Evolutionary conservation across 1,139 yeast genomes (phyloP).

Genomic region (Suhomyces guaymorum): DNA sequence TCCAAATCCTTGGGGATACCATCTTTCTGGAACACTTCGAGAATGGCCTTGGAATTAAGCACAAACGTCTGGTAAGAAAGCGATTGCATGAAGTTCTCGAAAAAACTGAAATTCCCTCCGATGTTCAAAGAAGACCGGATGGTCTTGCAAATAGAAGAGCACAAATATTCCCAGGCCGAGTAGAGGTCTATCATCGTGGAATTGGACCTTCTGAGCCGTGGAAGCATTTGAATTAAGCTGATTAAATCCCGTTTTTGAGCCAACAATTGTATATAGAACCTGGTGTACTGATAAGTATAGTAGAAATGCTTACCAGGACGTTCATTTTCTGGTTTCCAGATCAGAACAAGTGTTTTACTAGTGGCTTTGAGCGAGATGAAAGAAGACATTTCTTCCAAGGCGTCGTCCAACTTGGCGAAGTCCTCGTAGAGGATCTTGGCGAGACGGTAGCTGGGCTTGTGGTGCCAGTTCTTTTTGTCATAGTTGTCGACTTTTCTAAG

Average conservation of each 20-base stretch:
- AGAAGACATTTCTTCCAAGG: conserved; percentile 63
- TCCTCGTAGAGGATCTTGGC: conserved; percentile 63
- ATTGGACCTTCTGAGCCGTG: conserved; percentile 72
- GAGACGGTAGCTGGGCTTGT: conserved; percentile 74
- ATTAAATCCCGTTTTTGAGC: conserved; percentile 56
- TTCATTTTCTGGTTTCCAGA: conserved; percentile 93
- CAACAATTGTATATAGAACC: conserved; percentile 61
- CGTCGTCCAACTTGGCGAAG: conserved; percentile 51
- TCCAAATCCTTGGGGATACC: conserved; percentile 31
- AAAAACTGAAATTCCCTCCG: conserved; percentile 51
- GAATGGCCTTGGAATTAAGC: conserved; percentile 37
- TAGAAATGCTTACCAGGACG: conserved; percentile 91
- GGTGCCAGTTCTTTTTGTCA: conserved; percentile 93
- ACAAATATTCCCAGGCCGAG: conserved; percentile 65
- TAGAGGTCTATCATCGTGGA: conserved; percentile 68
- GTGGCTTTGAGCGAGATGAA: conserved; percentile 68
- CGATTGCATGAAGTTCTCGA: conserved; percentile 54
- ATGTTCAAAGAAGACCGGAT: conserved; percentile 49
- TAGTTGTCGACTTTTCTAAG: conserved; percentile 43
- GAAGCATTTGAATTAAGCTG: conserved; percentile 59
- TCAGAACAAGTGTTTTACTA: conserved; percentile 71
- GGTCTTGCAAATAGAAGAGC: conserved; percentile 49
- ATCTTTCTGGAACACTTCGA: conserved; percentile 30
- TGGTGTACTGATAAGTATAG: conserved; percentile 70
- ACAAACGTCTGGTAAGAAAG: conserved; percentile 51